phyloP scores from a whole-genome alignment of 139 green algal species.

The Marvania coccoides region DNA sequence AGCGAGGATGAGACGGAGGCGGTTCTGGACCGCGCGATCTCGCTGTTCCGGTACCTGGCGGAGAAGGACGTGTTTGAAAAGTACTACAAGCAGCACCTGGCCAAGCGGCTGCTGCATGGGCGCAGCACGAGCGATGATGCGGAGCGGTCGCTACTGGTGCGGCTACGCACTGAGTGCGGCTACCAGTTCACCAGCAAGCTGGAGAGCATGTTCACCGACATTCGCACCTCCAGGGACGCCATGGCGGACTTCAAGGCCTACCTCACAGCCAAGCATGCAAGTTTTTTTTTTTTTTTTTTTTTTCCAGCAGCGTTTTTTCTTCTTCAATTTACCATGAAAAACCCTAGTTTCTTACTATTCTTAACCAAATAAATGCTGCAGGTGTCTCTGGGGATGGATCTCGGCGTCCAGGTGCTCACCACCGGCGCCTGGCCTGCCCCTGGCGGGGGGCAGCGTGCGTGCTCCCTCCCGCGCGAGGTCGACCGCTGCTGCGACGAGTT shows the following conservation, averaged over 20 bases:
- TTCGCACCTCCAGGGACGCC: slow-evolving; percentile 81
- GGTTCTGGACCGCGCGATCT: slow-evolving; percentile 88
- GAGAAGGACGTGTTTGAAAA: slow-evolving; percentile 99
- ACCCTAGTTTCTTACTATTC: no score
- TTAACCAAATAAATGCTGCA: no score
- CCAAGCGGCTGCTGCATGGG: slow-evolving; percentile 86
- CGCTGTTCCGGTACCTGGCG: slow-evolving; percentile 74
- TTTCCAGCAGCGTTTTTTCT: not conserved
- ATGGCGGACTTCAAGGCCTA: slow-evolving; percentile 73
- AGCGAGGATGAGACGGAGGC: slow-evolving; percentile 83
- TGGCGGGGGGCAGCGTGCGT: slow-evolving; percentile 33
- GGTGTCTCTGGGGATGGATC: slow-evolving; percentile 58
- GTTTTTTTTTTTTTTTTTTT: no score
- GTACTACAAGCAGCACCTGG: slow-evolving; percentile 98
- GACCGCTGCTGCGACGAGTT: slow-evolving; percentile 70
- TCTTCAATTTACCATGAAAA: no score
- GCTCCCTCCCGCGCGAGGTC: slow-evolving; percentile 78
- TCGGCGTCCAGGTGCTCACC: slow-evolving; percentile 88
- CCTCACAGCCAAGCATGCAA: slow-evolving; percentile 19
- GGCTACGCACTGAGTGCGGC: slow-evolving; percentile 97
- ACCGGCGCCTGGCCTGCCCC: slow-evolving; percentile 83
- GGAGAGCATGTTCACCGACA: slow-evolving; percentile 99
- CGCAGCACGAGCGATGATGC: slow-evolving; percentile 32
- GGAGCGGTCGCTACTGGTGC: slow-evolving; percentile 88
- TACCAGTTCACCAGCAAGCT: slow-evolving; percentile 98